phyloP scores from a whole-genome alignment of 1,284 basidiomycete species.

The Pyrrhoderma lamaoense region DNA sequence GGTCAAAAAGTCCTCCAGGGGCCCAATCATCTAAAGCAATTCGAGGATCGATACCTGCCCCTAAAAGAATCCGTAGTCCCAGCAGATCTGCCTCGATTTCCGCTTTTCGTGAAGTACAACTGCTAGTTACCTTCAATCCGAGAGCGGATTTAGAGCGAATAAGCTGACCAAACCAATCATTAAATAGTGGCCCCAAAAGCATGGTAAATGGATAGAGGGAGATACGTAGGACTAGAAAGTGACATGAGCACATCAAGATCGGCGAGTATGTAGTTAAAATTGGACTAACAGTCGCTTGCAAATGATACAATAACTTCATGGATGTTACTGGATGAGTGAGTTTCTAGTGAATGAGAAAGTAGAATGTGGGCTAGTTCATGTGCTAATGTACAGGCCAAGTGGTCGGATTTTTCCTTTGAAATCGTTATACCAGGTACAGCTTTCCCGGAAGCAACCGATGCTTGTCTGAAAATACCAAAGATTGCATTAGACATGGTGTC shows the following conservation, averaged over 20 bases:
- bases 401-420: constrained; percentile 11
- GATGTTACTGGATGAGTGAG: constrained; percentile 3
- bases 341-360: constrained; percentile 14
- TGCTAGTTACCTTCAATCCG: constrained; percentile 8
- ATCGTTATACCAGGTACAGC: neutral
- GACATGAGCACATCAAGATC: neutral
- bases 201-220: constrained; percentile 13
- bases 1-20: constrained; percentile 5
- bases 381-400: constrained; percentile 10
- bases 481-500: neutral
- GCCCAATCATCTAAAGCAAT: constrained; percentile 10
- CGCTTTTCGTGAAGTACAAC: constrained; percentile 10
- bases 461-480: constrained; percentile 9
- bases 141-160: constrained; percentile 12
- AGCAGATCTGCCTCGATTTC: constrained; percentile 15
- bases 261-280: neutral
- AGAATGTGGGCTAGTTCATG: constrained; percentile 16
- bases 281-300: constrained; percentile 8
- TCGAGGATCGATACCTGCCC: constrained; percentile 14
- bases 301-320: constrained; percentile 8
- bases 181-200: constrained; percentile 11
- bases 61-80: constrained; percentile 12
- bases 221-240: constrained; percentile 8
- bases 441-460: neutral
- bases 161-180: constrained; percentile 15